Conservation (phyloP, 2,329 filamentous ascomycete species). For the Balansia obtecta region DNA sequence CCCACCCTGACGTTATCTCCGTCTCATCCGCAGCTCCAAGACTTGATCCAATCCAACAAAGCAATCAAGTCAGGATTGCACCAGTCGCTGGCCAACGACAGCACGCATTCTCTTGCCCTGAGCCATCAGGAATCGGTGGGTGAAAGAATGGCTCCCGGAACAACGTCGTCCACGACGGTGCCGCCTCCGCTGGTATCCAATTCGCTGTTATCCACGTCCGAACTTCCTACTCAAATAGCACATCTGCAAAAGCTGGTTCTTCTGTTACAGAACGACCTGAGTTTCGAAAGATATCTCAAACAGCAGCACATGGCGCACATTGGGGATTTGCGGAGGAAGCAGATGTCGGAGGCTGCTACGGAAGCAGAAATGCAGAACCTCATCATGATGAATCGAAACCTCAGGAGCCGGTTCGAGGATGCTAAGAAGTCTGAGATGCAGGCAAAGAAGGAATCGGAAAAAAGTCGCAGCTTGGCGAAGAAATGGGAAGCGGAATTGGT, state of each 20-base stretch:
- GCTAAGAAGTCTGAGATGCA: conserved; percentile 59
- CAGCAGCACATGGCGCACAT: conserved; percentile 75
- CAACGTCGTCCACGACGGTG: conserved; percentile 10
- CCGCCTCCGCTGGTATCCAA: conserved; percentile 16
- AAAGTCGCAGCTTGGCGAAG: conserved; percentile 58
- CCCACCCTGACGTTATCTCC: conserved; percentile 42
- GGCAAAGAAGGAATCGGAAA: conserved; percentile 59
- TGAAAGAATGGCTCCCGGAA: conserved; percentile 22
- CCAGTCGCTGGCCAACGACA: conserved; percentile 44
- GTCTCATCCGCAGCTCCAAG: conserved; percentile 44
- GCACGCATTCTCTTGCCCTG: conserved; percentile 39
- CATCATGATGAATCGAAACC: conserved; percentile 60
- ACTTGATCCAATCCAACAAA: conserved; percentile 48
- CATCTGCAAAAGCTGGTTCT: conserved; percentile 64
- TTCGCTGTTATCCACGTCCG: conserved; percentile 18
- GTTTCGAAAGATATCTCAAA: conserved; percentile 74
- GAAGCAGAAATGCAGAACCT: conserved; percentile 76
- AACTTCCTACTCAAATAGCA: conserved; percentile 28
- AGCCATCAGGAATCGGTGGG: conserved; percentile 35
- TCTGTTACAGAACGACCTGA: conserved; percentile 65
- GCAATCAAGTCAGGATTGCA: conserved; percentile 42
- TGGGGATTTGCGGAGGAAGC: conserved; percentile 61
- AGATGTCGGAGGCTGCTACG: conserved; percentile 63
- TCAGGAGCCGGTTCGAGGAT: conserved; percentile 62
- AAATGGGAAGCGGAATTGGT: conserved; percentile 66